Conservation (phyloP, 306 rosid species). For the Vigna hirtella region DNA sequence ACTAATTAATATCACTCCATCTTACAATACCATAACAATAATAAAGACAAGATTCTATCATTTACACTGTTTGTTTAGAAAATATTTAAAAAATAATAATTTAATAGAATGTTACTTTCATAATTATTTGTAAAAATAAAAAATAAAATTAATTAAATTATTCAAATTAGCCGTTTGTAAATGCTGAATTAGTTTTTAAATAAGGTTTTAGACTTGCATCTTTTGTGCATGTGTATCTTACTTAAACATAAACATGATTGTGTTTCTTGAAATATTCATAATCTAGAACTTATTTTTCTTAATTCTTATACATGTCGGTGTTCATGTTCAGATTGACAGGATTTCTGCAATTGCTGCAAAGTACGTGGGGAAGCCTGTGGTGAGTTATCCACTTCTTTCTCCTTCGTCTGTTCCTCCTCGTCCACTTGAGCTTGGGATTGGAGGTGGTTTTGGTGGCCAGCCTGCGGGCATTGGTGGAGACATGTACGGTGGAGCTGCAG, state of each 20-base stretch:
- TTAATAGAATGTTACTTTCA: background rate
- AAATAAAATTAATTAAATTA: background rate
- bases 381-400: slow-evolving; percentile 77
- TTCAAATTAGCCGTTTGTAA: background rate
- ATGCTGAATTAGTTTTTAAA: background rate
- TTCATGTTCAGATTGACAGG: slow-evolving; percentile 71
- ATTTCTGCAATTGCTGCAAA: slow-evolving; percentile 94
- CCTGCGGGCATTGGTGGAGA: slow-evolving; percentile 64
- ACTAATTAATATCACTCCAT: background rate
- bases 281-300: too few species aligned
- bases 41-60: background rate
- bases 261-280: background rate
- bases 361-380: slow-evolving; percentile 90
- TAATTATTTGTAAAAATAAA: background rate
- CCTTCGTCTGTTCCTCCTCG: slow-evolving; percentile 71
- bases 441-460: slow-evolving; percentile 69
- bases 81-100: background rate
- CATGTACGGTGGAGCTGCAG: slow-evolving; percentile 66
- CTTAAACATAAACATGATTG: background rate
- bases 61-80: background rate
- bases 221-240: background rate
- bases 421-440: slow-evolving; percentile 73
- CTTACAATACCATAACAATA: background rate
- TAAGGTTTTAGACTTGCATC: background rate
- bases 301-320: background rate